Evolutionary conservation across 2,329 filamentous ascomycete species (phyloP).

Genomic region (Cercospora zeae-maydis): DNA sequence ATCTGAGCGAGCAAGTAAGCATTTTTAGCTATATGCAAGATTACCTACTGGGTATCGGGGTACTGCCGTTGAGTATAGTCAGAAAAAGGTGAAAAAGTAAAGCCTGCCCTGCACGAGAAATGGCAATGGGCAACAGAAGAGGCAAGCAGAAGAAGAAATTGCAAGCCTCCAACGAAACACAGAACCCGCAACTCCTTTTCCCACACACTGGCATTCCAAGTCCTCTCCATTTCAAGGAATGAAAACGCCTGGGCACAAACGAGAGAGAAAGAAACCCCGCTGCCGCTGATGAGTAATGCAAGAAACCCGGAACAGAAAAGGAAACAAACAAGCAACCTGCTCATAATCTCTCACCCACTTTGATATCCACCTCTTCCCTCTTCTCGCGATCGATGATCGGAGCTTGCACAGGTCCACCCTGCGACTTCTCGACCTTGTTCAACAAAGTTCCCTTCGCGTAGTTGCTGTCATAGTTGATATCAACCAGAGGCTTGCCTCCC

Average conservation of each 20-base stretch:
- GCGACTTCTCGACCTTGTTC: slow-evolving; percentile 39
- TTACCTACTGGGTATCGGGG: not conserved
- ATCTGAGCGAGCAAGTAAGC: not conserved
- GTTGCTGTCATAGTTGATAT: slow-evolving; percentile 41
- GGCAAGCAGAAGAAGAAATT: not conserved
- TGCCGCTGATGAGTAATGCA: not conserved
- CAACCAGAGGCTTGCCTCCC: slow-evolving; percentile 43
- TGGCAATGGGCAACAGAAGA: not conserved
- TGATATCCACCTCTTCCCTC: slow-evolving; percentile 17
- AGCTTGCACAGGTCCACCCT: slow-evolving; percentile 25
- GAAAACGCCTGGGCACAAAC: not conserved
- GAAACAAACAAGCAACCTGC: not conserved
- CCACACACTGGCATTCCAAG: not conserved
- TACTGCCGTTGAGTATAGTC: not conserved
- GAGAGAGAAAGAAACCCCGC: not conserved
- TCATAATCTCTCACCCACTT: slow-evolving; percentile 1
- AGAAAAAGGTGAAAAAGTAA: not conserved
- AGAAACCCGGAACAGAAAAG: not conserved
- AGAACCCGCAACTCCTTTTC: not conserved
- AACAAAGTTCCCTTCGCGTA: slow-evolving; percentile 50
- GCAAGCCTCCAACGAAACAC: not conserved
- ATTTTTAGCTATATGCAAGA: not conserved
- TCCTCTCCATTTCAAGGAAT: not conserved
- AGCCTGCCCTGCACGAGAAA: not conserved
- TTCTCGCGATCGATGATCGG: slow-evolving; percentile 40